Conservation (phyloP, 1,139 yeast species). For the Pichia sp. region DNA sequence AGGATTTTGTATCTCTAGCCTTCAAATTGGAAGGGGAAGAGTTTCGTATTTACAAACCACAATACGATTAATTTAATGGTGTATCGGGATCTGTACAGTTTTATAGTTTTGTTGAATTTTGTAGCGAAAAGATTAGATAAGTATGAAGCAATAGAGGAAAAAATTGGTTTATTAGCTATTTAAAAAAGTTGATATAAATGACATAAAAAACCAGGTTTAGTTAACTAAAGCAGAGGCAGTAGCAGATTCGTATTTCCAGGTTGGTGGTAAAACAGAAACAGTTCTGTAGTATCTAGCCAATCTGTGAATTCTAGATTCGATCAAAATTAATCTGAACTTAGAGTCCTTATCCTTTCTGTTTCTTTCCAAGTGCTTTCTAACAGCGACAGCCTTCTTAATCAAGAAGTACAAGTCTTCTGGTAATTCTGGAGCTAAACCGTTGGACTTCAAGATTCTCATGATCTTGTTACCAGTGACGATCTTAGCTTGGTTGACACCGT, state of each 20-base stretch:
- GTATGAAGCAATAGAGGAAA: background rate
- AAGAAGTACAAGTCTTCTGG: conserved; percentile 99
- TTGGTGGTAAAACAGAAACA: conserved; percentile 97
- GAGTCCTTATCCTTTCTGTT: conserved; percentile 99
- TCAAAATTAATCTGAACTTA: conserved; percentile 99
- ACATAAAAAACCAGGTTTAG: conserved; percentile 41
- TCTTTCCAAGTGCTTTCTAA: conserved; percentile 99
- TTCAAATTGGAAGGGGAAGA: conserved; percentile 40
- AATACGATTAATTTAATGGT: conserved; percentile 12
- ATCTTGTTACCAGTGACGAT: conserved; percentile 99
- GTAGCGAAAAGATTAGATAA: background rate
- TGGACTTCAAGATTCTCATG: conserved; percentile 96
- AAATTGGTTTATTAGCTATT: conserved; percentile 5
- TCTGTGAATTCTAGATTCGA: conserved; percentile 99
- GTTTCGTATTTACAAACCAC: conserved; percentile 41
- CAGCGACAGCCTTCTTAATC: conserved; percentile 99
- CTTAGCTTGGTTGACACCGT: conserved; percentile 98
- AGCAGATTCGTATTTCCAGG: conserved; percentile 99
- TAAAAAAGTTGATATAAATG: conserved; percentile 2
- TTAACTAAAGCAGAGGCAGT: conserved; percentile 99
- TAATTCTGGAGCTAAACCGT: conserved; percentile 99
- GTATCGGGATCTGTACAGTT: no score
- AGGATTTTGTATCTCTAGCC: conserved; percentile 31
- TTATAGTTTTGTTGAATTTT: background rate
- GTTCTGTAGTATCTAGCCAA: conserved; percentile 99